Evolutionary conservation across 352 stramenopile genomes (phyloP).

Genomic region (Phytophthora pinifolia): DNA sequence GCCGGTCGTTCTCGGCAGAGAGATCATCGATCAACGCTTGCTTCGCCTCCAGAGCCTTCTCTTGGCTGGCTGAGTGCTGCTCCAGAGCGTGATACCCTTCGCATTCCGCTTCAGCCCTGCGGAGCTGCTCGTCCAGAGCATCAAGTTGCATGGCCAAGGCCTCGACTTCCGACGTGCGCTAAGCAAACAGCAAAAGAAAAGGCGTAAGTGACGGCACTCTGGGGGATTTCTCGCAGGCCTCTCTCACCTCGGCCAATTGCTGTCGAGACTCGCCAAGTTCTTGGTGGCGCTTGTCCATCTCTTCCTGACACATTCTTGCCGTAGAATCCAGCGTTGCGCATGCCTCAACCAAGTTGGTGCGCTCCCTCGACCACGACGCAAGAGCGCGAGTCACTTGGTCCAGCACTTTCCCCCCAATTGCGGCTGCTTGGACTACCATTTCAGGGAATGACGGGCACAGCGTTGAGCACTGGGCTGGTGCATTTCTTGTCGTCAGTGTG

Average conservation of each 20-base stretch:
- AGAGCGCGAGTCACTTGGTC: conserved; percentile 14
- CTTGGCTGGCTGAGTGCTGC: conserved; percentile 21
- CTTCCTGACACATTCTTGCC: conserved; percentile 29
- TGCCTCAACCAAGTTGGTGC: conserved; percentile 30
- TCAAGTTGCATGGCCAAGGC: conserved; percentile 21
- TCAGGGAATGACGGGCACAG: conserved; percentile 20
- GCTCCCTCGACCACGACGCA: conserved; percentile 46
- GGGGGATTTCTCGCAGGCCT: background rate
- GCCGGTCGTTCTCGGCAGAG: conserved; percentile 36
- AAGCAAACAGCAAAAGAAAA: background rate
- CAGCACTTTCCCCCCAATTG: conserved; percentile 14
- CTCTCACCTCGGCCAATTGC: conserved; percentile 31
- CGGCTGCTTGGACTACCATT: conserved; percentile 11
- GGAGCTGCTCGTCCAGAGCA: conserved; percentile 28
- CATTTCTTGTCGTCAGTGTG: conserved; percentile 11
- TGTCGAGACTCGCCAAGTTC: conserved; percentile 23
- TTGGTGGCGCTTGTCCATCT: conserved; percentile 40
- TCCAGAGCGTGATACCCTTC: conserved; percentile 26
- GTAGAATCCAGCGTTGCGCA: conserved; percentile 37
- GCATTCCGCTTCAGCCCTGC: conserved; percentile 16
- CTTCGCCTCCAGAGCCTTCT: conserved; percentile 10
- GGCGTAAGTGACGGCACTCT: conserved; percentile 1
- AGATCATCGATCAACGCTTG: conserved; percentile 26
- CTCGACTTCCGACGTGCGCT: conserved; percentile 30
- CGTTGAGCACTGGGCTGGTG: background rate